Evolutionary conservation across 345 rosid genomes (phyloP).

Genomic region (Aethionema arabicum): DNA sequence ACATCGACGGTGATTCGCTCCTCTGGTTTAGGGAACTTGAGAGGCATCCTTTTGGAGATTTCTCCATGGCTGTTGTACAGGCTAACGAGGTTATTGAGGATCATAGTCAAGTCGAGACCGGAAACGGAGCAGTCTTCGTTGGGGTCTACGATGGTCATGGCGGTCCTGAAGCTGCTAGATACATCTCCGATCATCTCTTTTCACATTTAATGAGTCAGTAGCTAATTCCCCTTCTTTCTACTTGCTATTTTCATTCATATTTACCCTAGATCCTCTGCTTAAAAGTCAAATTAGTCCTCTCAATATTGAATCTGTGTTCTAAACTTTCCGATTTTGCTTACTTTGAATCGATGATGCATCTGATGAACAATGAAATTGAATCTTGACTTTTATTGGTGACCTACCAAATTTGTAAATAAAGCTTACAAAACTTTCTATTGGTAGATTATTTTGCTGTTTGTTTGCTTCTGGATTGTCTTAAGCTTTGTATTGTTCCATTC

Average conservation of each 20-base stretch:
- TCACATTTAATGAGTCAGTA: slow-evolving; percentile 66
- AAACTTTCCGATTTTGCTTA: background rate
- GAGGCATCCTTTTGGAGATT: slow-evolving; percentile 73
- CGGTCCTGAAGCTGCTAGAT: slow-evolving; percentile 88
- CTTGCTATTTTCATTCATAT: background rate
- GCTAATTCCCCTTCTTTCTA: background rate
- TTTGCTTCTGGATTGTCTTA: slow-evolving; percentile 23
- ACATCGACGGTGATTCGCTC: slow-evolving; percentile 40
- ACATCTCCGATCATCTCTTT: slow-evolving; percentile 78
- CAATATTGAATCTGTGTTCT: background rate
- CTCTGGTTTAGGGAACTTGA: slow-evolving; percentile 84
- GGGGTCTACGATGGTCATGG: slow-evolving; percentile 98
- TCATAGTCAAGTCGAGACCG: slow-evolving; percentile 84
- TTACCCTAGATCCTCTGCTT: background rate
- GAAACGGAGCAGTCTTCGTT: slow-evolving; percentile 61
- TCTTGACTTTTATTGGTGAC: slow-evolving; percentile 29
- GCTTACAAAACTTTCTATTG: slow-evolving; percentile 19
- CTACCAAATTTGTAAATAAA: slow-evolving; percentile 1
- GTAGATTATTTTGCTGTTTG: slow-evolving; percentile 14
- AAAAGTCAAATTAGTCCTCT: background rate
- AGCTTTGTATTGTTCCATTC: slow-evolving; percentile 21
- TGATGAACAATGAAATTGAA: slow-evolving; percentile 28
- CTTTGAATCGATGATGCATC: slow-evolving; percentile 3
- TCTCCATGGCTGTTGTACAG: slow-evolving; percentile 82
- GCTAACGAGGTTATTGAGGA: slow-evolving; percentile 88